Conservation (phyloP, 2,329 filamentous ascomycete genomes). For the Sarocladiaceae sp. region DNA sequence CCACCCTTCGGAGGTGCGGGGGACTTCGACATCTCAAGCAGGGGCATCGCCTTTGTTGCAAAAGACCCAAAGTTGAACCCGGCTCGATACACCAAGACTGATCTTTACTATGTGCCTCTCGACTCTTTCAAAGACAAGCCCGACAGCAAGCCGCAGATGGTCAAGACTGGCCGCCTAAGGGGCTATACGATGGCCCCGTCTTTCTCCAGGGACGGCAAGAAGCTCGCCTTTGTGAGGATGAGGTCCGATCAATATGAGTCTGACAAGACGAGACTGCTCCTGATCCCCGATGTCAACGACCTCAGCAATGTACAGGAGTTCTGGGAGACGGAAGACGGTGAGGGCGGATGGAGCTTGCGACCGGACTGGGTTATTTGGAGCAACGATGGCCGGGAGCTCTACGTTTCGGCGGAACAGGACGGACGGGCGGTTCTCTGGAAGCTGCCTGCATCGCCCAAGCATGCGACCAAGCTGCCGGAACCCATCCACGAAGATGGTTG, state of each 20-base stretch:
- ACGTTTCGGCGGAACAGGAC: constrained; percentile 66
- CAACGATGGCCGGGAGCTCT: constrained; percentile 55
- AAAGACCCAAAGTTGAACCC: constrained; percentile 67
- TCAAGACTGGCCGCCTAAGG: constrained; percentile 48
- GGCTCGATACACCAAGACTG: constrained; percentile 72
- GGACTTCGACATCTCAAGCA: constrained; percentile 69
- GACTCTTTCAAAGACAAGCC: constrained; percentile 52
- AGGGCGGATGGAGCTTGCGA: constrained; percentile 54
- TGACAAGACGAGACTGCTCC: constrained; percentile 60
- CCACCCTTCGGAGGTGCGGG: constrained; percentile 71
- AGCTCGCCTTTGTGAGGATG: constrained; percentile 76
- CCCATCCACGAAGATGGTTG: constrained; percentile 47
- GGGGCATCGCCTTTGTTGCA: constrained; percentile 65
- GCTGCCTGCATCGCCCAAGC: constrained; percentile 47
- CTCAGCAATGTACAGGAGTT: constrained; percentile 55
- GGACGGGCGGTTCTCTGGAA: constrained; percentile 58
- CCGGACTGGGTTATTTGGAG: constrained; percentile 54
- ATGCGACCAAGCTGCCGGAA: constrained; percentile 38
- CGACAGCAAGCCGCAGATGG: constrained; percentile 37
- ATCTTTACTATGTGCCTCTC: constrained; percentile 68
- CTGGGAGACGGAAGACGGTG: constrained; percentile 54
- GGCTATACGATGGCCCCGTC: constrained; percentile 62
- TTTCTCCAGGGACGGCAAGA: constrained; percentile 67
- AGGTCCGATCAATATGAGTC: constrained; percentile 69
- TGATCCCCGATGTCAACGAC: constrained; percentile 55